A percentile compares a stretch with the other conserved stretches of the same genome.
Evolutionary conservation across 2,329 filamentous ascomycete genomes (phyloP).

Genomic region (Penicillium vulpinum): DNA sequence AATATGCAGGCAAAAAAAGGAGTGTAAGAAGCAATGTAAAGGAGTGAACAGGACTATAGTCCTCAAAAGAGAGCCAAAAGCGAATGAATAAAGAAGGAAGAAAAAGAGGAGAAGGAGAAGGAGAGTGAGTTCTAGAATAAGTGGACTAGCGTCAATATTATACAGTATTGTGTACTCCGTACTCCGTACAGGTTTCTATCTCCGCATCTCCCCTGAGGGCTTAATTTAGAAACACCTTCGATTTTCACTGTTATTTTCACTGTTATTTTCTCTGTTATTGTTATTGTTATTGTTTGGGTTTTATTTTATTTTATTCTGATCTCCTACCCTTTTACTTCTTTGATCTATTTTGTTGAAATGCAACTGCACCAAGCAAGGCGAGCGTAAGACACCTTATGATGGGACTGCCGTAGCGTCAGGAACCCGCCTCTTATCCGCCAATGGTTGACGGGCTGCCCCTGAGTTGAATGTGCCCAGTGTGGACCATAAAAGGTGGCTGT

Average conservation of each 20-base stretch:
- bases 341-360: constrained; percentile 2
- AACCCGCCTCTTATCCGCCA: constrained; percentile 24
- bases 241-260: background rate
- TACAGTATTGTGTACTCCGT: constrained; percentile 1
- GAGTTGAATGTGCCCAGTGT: constrained; percentile 7
- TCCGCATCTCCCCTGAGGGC: constrained; percentile 20
- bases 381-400: constrained; percentile 8
- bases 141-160: constrained; percentile 3
- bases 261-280: background rate
- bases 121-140: constrained; percentile 23
- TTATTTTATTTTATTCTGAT: background rate
- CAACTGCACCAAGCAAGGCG: constrained; percentile 17
- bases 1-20: background rate
- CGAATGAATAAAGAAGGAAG: constrained; percentile 21
- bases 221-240: constrained; percentile 6
- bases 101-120: constrained; percentile 22
- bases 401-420: constrained; percentile 25
- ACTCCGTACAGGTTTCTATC: background rate
- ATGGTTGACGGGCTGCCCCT: constrained; percentile 22
- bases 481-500: background rate
- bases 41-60: constrained; percentile 14
- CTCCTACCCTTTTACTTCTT: background rate
- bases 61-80: constrained; percentile 29
- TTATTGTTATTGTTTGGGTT: background rate
- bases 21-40: background rate